phyloP scores from a whole-genome alignment of 306 rosid genomes.

The Malus orientalis region DNA sequence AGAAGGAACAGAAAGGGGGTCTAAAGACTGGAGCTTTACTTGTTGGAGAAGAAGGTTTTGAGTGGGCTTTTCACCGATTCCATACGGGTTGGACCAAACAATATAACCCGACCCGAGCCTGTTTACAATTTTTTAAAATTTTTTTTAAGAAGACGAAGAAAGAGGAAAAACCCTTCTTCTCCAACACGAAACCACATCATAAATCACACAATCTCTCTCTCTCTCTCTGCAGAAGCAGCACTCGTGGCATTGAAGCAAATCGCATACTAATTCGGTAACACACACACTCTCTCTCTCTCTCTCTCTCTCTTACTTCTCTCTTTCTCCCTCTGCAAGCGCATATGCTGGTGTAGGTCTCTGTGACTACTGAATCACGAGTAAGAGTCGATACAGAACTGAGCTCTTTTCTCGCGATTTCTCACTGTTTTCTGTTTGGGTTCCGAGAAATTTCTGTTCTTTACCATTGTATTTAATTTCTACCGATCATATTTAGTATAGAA shows the following conservation, averaged over 20 bases:
- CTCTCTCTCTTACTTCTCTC: not conserved
- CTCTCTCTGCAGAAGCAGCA: not conserved
- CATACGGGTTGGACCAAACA: not conserved
- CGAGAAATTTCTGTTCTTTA: not conserved
- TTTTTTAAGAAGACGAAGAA: not conserved
- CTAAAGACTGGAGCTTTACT: constrained; percentile 4
- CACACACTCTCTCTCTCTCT: not conserved
- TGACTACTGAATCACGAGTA: not conserved
- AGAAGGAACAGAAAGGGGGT: not conserved
- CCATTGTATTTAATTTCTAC: not conserved
- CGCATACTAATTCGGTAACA: not conserved
- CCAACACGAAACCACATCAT: constrained; percentile 8
- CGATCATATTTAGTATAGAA: not conserved
- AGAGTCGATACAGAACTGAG: not conserved
- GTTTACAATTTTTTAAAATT: not conserved
- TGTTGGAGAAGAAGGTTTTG: constrained; percentile 21
- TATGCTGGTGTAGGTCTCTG: not conserved
- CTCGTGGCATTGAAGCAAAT: not conserved
- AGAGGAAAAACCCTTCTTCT: constrained; percentile 15
- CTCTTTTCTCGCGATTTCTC: not conserved
- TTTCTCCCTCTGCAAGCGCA: not conserved
- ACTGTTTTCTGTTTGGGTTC: not conserved
- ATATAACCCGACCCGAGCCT: not conserved
- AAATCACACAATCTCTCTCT: not conserved
- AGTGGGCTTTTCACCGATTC: not conserved